Percentiles rank a stretch among this genome's conserved stretches.
Conservation (phyloP, 495 filamentous ascomycete species). For the Filosporella fistucella region DNA sequence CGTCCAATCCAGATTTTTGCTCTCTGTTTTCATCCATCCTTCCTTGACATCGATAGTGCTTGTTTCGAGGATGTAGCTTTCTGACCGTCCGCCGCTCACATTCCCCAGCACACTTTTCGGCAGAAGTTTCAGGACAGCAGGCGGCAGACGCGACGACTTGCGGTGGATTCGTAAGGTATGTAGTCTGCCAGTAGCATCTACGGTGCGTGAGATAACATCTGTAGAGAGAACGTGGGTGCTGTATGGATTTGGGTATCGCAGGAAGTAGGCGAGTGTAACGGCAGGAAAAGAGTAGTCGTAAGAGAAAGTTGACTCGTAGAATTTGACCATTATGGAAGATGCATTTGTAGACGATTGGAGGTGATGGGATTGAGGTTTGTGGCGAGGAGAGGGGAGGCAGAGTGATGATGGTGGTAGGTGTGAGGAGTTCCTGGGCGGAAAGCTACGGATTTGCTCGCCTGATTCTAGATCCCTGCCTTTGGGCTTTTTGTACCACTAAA, state of each 20-base stretch:
- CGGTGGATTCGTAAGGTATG: slow-evolving; percentile 88
- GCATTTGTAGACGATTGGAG: slow-evolving; percentile 1
- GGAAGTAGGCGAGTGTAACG: slow-evolving; percentile 97
- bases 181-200: slow-evolving; percentile 77
- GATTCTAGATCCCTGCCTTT: no score
- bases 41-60: slow-evolving; percentile 85
- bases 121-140: slow-evolving; percentile 75
- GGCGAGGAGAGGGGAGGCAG: neutral
- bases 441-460: slow-evolving; percentile 2
- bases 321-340: slow-evolving; percentile 61
- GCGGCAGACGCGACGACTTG: slow-evolving; percentile 87
- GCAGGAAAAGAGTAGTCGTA: slow-evolving; percentile 88
- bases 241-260: slow-evolving; percentile 98
- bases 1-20: slow-evolving; percentile 82
- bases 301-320: slow-evolving; percentile 81
- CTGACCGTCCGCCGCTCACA: slow-evolving; percentile 57
- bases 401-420: neutral
- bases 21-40: slow-evolving; percentile 84
- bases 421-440: neutral
- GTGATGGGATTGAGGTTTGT: neutral
- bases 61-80: slow-evolving; percentile 86
- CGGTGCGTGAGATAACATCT: slow-evolving; percentile 84
- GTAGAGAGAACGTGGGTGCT: slow-evolving; percentile 91
- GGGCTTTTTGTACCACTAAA: no score
- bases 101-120: slow-evolving; percentile 66